Base-by-base conservation (phyloP, 2,329 filamentous ascomycete species). In the Colletotrichum caudatum region DNA sequence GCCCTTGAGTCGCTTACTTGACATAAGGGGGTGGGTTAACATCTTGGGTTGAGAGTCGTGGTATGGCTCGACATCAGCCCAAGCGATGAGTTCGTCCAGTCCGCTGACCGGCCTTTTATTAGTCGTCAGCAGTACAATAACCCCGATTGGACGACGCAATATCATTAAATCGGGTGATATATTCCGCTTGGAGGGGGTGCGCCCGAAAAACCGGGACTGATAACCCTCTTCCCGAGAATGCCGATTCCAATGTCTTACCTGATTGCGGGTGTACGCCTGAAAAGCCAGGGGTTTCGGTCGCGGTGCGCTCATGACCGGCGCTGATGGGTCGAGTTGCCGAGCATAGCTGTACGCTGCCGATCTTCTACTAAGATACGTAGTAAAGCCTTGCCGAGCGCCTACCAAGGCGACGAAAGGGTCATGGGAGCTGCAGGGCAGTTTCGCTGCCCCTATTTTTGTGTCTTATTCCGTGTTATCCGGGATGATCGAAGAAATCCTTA, bases 111-210 rank as follows among this genome's bases (percentile, higher is more conserved):
- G 39, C 39, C 3, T 14, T 14, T 41, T 12, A 29, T 41, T 12
- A 23, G 39, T 37, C 58, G 26, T 51, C 51, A 39, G 48, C 14
- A 18, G 53, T 33, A 41, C 37, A 33, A 64, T 59, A 69, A 56
- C 56, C 69, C 69, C 69, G 69, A 71, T 71, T 71, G 65, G 69
- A 71, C 11, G 5, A 37, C 20, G 35, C 23, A 3, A 54, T 23
- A 39, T 26, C 59, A 60, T 9, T 37, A 23, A n/a, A 71, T 23
- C 53, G 46, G 65, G 69, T 60, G 46, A 18, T 59, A 26, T 26
- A 57, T 64, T 50, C 60, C 59, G 41, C 39, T 20, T 46, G 37
- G 20, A 46, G 33, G 48, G 46, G 48, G 46, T 26, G 44, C 62
- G 65, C 59, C 69, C 59, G 33, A 56, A 39, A 64, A 69, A 48